Percentiles rank a stretch among this genome's conserved stretches.
Evolutionary conservation across 495 filamentous ascomycete species (phyloP).

Genomic region (Elaphomyces granulatus): DNA sequence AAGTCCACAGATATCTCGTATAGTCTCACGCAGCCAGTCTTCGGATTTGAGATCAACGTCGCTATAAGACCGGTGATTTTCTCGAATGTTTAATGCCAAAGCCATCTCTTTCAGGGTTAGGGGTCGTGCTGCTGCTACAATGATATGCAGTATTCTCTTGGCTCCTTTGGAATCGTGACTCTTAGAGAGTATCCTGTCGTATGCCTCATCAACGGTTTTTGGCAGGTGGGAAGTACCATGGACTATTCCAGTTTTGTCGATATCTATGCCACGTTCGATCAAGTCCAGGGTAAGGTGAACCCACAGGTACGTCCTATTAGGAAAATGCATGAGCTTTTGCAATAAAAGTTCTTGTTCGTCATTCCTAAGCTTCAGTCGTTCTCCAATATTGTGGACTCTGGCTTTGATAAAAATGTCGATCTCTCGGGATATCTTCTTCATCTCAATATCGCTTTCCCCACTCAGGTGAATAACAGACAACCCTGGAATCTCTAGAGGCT

Average conservation of each 20-base stretch:
- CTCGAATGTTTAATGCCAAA: conserved; percentile 18
- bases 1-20: conserved; percentile 26
- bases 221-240: conserved; percentile 17
- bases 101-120: conserved; percentile 27
- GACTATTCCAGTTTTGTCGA: conserved; percentile 12
- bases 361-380: conserved; percentile 6
- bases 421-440: conserved; percentile 26
- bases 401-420: conserved; percentile 29
- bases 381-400: conserved; percentile 13
- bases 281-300: conserved; percentile 23
- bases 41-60: conserved; percentile 10
- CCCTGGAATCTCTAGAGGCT: conserved; percentile 5
- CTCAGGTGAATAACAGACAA: conserved; percentile 24
- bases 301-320: conserved; percentile 35
- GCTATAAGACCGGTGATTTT: conserved; percentile 8
- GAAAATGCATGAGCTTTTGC: conserved; percentile 11
- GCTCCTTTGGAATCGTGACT: conserved; percentile 14
- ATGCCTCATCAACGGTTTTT: conserved; percentile 23
- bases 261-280: conserved; percentile 9
- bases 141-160: conserved; percentile 21
- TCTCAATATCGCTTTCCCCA: conserved; percentile 23
- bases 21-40: conserved; percentile 10
- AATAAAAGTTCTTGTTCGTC: conserved; percentile 10
- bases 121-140: conserved; percentile 25
- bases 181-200: conserved; percentile 25